Evolutionary conservation across 2,329 filamentous ascomycete genomes (phyloP).

Genomic region (Penicillium sp.): DNA sequence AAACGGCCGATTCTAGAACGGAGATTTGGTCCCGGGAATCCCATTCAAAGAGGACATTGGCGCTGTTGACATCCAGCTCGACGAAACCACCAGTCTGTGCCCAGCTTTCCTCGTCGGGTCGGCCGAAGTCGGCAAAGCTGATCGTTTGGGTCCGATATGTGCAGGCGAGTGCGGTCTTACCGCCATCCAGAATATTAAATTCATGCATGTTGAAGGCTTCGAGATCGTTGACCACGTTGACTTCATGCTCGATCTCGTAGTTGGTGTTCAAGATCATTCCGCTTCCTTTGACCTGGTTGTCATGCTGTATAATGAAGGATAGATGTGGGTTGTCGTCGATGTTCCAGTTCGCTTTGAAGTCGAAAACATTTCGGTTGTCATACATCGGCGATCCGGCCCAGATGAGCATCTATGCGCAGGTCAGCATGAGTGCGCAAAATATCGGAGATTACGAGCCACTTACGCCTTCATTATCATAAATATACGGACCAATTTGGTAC

Average conservation of each 20-base stretch:
- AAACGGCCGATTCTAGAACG: constrained; percentile 11
- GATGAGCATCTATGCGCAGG: constrained; percentile 37
- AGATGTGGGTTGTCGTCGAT: constrained; percentile 46
- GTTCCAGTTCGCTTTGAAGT: constrained; percentile 42
- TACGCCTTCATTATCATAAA: constrained; percentile 49
- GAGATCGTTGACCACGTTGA: constrained; percentile 26
- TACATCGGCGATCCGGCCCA: constrained; percentile 46
- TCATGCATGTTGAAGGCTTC: constrained; percentile 37
- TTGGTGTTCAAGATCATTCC: constrained; percentile 48
- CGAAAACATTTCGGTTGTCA: constrained; percentile 46
- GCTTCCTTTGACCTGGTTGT: constrained; percentile 44
- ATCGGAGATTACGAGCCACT: constrained; percentile 1
- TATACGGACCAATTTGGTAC: constrained; percentile 47
- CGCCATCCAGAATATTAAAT: constrained; percentile 32
- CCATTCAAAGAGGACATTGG: constrained; percentile 30
- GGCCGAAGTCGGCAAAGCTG: constrained; percentile 20
- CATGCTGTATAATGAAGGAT: constrained; percentile 41
- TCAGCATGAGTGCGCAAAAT: neutral
- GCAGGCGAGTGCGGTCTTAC: constrained; percentile 26
- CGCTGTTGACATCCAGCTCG: constrained; percentile 31
- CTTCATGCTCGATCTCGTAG: constrained; percentile 44
- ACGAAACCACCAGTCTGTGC: constrained; percentile 30
- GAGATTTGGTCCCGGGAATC: constrained; percentile 28
- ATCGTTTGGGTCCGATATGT: constrained; percentile 13
- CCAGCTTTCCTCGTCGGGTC: constrained; percentile 20